phyloP scores from a whole-genome alignment of 2,329 filamentous ascomycete species.

The Talaromyces amestolkiae region DNA sequence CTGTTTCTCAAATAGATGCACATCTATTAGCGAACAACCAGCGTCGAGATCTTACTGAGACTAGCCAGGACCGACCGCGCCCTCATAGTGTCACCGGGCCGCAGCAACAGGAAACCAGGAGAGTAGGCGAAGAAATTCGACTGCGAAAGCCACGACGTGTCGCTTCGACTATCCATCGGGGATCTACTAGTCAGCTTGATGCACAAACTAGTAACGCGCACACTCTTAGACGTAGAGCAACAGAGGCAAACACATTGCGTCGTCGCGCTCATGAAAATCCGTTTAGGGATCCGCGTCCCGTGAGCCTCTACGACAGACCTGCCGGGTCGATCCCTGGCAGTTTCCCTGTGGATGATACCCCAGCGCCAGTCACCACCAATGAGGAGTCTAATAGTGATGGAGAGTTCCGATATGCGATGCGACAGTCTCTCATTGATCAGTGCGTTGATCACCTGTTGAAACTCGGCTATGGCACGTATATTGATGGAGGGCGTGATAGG shows the following conservation, averaged over 20 bases:
- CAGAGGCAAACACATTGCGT: conserved; percentile 27
- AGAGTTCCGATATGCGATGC: conserved; percentile 16
- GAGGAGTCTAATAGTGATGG: conserved; percentile 2
- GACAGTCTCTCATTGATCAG: conserved; percentile 28
- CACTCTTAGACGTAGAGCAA: conserved; percentile 30
- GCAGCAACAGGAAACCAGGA: not conserved
- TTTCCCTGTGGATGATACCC: conserved; percentile 25
- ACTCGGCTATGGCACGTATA: conserved; percentile 41
- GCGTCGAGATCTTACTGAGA: conserved; percentile 8
- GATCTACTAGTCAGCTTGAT: conserved; percentile 28
- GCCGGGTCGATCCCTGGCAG: conserved; percentile 25
- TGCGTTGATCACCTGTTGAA: conserved; percentile 41
- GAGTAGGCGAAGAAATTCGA: not conserved
- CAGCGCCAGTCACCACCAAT: not conserved
- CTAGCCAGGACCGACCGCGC: not conserved
- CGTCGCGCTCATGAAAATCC: conserved; percentile 6
- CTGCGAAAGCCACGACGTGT: conserved; percentile 7
- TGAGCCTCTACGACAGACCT: conserved; percentile 14
- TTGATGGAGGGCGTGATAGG: conserved; percentile 37
- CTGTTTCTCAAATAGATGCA: conserved; percentile 40
- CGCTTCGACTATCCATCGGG: conserved; percentile 19
- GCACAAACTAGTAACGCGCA: conserved; percentile 21
- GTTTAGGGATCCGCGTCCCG: not conserved
- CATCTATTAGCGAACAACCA: conserved; percentile 30
- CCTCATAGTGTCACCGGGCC: not conserved